Base-by-base conservation (phyloP, 116 monocot species). In the Phalaenopsis hybrid region DNA sequence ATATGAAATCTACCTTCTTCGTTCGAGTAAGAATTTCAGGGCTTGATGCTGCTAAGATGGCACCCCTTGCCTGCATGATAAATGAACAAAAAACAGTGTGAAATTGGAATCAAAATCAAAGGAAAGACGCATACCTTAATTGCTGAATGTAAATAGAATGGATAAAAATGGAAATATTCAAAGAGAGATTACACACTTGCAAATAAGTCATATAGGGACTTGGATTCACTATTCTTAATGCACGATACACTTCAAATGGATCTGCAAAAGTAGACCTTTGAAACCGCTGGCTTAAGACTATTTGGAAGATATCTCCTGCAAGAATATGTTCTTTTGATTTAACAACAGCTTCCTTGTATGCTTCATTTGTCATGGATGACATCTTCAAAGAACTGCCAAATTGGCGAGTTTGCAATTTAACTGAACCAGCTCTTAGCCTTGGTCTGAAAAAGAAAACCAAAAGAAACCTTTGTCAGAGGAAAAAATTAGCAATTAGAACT, bases 131-230 rank as follows among this genome's bases (percentile, higher is more conserved):
- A 63, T 63, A n/a, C 21, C 20, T 6, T 59, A 17, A 11, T 4
- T 57, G 8, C 11, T 23, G 4, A 63, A 21, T 6, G 23, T n/a
- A 63, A 78, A 18, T 48, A 18, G 17, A 33, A 41, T 6, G 25
- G 51, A 5, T 20, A 21, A 2, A 45, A 51, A 6, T 46, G 43
- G 20, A 44, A 82, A 50, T 34, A 21, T 20, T 44, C n/a, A n/a
- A 4, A 83, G 31, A 70, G 49, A 67, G 43, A 12, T 43, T 31
- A 80, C 31, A 17, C 13, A 94, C 96, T 86, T 95, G 98, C 63
- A 98, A 85, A 74, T 98, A 98, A 58, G 89, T 79, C 95, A 98
- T 95, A 87, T 98, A 93, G 20, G 98, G 98, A 82, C 98, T 98
- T 65, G 98, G 98, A 87, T 98, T 98, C 65, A 98, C 98, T 43